Percentiles rank a stretch among this genome's conserved stretches.
These are phyloP conservation scores for Russula dissimulans DNA, from an alignment of 768 basidiomycete species.

Conservation along the genomic window DNA sequence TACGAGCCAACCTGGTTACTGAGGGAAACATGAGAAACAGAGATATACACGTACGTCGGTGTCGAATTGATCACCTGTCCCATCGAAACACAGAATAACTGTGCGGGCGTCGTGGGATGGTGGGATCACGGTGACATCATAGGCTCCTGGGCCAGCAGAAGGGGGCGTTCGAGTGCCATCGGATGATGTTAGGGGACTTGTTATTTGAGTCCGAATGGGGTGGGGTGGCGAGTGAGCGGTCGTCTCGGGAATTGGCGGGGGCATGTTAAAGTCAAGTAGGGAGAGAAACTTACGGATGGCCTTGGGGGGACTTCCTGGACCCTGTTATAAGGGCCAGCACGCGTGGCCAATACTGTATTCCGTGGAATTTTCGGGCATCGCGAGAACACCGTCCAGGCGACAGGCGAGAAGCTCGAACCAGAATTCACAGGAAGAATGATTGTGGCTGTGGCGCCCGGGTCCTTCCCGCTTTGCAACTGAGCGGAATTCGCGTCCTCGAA, in stretches of 20 bases:
- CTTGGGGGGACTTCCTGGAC: not conserved
- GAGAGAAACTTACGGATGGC: not conserved
- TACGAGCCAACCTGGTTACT: constrained; percentile 21
- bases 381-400: not conserved
- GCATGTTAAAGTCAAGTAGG: not conserved
- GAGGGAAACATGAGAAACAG: not conserved
- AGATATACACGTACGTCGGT: constrained; percentile 38
- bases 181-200: not conserved
- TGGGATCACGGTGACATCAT: constrained; percentile 20
- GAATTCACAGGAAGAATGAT: too few species aligned
- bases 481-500: too few species aligned
- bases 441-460: too few species aligned
- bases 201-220: not conserved
- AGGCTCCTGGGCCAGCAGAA: not conserved
- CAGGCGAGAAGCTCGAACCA: too few species aligned
- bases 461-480: too few species aligned
- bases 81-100: constrained; percentile 65
- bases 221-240: not conserved
- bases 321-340: not conserved
- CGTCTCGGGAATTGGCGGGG: not conserved
- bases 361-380: not conserved
- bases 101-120: constrained; percentile 31
- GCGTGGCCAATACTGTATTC: not conserved
- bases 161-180: not conserved
- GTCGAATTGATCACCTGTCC: constrained; percentile 55